Evolutionary conservation across 1,139 yeast species (phyloP).

Genomic region (Candida albicans): DNA sequence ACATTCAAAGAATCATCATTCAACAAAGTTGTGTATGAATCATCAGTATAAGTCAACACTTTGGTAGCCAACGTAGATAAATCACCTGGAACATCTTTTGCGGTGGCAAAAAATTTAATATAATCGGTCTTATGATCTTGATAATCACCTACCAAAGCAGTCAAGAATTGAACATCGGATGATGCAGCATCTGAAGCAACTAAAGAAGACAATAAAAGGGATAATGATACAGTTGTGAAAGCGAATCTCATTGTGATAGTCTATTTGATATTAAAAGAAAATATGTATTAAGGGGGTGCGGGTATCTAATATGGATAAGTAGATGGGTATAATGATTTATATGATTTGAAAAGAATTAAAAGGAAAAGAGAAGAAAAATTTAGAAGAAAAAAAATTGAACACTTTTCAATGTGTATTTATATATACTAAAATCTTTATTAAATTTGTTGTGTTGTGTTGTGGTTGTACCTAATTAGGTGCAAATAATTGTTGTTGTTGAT

Average conservation of each 20-base stretch:
- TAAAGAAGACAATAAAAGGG: constrained; percentile 14
- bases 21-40: constrained; percentile 43
- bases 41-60: constrained; percentile 40
- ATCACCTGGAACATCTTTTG: constrained; percentile 32
- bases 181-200: constrained; percentile 29
- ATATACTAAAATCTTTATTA: too few species aligned
- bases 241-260: constrained; percentile 20
- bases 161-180: constrained; percentile 36
- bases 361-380: too few species aligned
- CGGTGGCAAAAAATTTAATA: constrained; percentile 34
- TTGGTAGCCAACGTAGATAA: constrained; percentile 37
- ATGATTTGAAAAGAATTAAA: too few species aligned
- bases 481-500: too few species aligned
- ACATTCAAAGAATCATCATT: constrained; percentile 25
- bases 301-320: background rate
- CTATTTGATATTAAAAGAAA: background rate
- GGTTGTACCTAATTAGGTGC: too few species aligned
- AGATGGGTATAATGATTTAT: too few species aligned
- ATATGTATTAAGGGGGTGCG: background rate
- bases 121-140: constrained; percentile 28
- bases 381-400: too few species aligned
- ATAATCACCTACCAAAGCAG: constrained; percentile 42
- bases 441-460: too few species aligned
- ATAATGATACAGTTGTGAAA: constrained; percentile 10
- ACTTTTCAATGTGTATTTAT: too few species aligned